Evolutionary conservation across 495 filamentous ascomycete genomes (phyloP), one percentile per base, ranked within the genome.

Genomic region (Viridothelium virens): DNA sequence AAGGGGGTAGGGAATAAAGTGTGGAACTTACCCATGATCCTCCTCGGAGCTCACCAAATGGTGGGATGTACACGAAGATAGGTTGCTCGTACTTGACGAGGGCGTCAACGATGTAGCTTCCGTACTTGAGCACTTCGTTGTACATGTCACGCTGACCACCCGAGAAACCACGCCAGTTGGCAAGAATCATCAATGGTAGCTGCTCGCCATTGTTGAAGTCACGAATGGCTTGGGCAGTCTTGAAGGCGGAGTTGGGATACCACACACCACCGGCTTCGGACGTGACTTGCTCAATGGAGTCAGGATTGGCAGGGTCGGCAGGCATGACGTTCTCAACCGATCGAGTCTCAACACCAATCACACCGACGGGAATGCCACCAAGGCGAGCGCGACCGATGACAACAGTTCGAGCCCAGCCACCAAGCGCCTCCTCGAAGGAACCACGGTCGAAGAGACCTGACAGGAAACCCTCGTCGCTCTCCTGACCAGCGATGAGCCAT

Each of bases 151-250:
- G 90, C 79, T 98, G 94, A 63, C 94, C 94, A 81, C 94, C 94
- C 65, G 94, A 97, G 89, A 98, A 98, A 79, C 94, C 94, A 84
- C 94, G 85, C 94, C 94, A 98, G 84, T 98, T 98, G 77, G 94
- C 94, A 61, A 98, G 84, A 78, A 98, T 97, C 91, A 98, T 97
- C 67, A 98, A 82, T 56, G 94, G 94, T 68, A 98, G 85, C 82
- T 97, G 94, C 79, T 98, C 94, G 75, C 94, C 94, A 70, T 95
- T 86, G 87, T 97, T 98, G 86, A 98, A 98, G 84, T 98, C 94
- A 69, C 87, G 91, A 77, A 98, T 94, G 65, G 94, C 94, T 76
- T 98, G 94, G 18, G 94, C 95, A 64, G 94, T 98, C 89, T 98
- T 98, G 85, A 90, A 97, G 39, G 94, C 95, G 4, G 92, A 96